Base-by-base conservation (phyloP, 1,139 yeast genomes). In the Sugiyamaella grinbergsii region DNA sequence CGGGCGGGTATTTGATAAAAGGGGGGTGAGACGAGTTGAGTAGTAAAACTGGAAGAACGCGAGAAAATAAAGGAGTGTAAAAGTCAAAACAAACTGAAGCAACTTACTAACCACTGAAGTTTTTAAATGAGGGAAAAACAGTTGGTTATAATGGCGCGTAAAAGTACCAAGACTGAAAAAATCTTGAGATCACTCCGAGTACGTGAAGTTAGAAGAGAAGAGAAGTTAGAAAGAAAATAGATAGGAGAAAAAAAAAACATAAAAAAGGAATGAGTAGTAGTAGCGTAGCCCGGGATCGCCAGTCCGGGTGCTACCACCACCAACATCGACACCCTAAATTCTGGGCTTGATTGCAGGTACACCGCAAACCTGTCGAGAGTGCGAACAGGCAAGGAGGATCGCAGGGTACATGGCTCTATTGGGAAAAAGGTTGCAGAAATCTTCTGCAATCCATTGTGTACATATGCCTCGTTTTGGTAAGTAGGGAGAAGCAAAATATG, bases 41-140 rank as follows among this genome's bases (percentile, higher is more conserved):
- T 7, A 20, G 32, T n/a, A 16, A 5, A 7, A 37, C 3, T 4
- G 10, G 22, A 39, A 13, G 20, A 16, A 19, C 40, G 23, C 40
- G 26, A n/a, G 5, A 32, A 6, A 6, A 32, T 11, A 13, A 11
- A 11, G 8, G 5, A 23, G 5, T 23, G 7, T 23, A 23, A 16
- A 28, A 11, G 32, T 29, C 16, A 29, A 29, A 29, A n/a, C 16
- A 6, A 29, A 29, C 33, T 6, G n/a, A 26, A 26, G 6, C 3
- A 29, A 29, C 11, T 33, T 18, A 23, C 37, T 33, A 33, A 33
- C 37, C 37, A 33, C 5, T 24, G 28, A 18, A 22, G 10, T 38
- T 38, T 38, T 37, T 11, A 38, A 38, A 38, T 32, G 42, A 38
- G 24, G 42, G 42, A 38, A 38, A 33, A 38, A 38, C 42, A 38